phyloP scores from a whole-genome alignment of 2,329 filamentous ascomycete genomes.

The Penicillium psychrosexuale region DNA sequence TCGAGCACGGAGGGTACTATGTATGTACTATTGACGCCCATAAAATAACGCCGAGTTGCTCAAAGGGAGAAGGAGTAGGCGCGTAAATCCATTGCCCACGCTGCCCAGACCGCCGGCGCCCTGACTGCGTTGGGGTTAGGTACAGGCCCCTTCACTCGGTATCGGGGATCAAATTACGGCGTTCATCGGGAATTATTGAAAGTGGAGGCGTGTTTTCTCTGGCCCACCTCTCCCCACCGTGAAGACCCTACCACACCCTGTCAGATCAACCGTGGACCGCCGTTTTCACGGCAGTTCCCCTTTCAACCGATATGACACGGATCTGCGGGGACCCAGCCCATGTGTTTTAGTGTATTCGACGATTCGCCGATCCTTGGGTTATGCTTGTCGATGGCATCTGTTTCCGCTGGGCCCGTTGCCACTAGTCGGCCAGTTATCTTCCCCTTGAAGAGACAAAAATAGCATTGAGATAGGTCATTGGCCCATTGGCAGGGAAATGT shows the following conservation, averaged over 20 bases:
- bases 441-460: constrained; percentile 10
- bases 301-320: constrained; percentile 3
- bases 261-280: background rate
- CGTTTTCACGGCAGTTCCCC: constrained; percentile 7
- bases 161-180: background rate
- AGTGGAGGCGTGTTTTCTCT: background rate
- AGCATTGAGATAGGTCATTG: background rate
- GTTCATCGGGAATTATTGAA: background rate
- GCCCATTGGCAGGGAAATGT: background rate
- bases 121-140: constrained; percentile 5
- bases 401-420: constrained; percentile 13
- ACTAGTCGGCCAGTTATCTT: constrained; percentile 16
- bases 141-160: background rate
- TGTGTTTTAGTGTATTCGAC: constrained; percentile 22
- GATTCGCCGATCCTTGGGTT: constrained; percentile 28
- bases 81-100: background rate
- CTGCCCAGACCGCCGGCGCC: constrained; percentile 1
- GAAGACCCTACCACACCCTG: background rate
- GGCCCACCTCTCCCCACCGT: constrained; percentile 3
- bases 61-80: background rate
- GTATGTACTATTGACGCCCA: background rate
- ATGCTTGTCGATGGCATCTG: constrained; percentile 16
- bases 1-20: background rate
- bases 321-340: constrained; percentile 15
- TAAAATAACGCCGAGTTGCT: background rate